Conservation (phyloP, 176 grass and related monocot species). For the Cenchrus fungigraminus region DNA sequence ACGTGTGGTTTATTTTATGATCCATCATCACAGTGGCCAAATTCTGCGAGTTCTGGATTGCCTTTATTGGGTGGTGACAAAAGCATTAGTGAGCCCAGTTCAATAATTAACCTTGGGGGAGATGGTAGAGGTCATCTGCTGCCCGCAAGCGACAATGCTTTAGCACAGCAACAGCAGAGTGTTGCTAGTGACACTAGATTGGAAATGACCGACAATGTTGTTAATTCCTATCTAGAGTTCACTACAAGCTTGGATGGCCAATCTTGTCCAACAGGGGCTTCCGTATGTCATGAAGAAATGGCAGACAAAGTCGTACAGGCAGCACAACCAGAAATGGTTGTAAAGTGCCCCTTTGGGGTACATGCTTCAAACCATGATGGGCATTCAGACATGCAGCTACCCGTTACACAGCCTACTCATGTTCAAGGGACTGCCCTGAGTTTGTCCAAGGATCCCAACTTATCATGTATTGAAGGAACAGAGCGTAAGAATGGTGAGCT, state of each 20-base stretch:
- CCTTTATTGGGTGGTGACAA: constrained; percentile 25
- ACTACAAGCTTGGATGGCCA: constrained; percentile 35
- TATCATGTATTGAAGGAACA: constrained; percentile 31
- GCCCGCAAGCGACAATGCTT: constrained; percentile 12
- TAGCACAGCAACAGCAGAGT: constrained; percentile 32
- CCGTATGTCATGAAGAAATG: constrained; percentile 21
- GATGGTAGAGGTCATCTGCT: constrained; percentile 23
- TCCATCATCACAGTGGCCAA: constrained; percentile 44
- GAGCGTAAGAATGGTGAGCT: constrained; percentile 29
- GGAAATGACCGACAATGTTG: constrained; percentile 27
- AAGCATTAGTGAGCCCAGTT: constrained; percentile 32
- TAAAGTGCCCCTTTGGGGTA: constrained; percentile 16
- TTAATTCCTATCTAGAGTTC: constrained; percentile 37
- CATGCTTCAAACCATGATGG: constrained; percentile 27
- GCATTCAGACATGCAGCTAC: constrained; percentile 26
- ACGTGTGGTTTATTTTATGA: constrained; percentile 47
- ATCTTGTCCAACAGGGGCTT: constrained; percentile 13
- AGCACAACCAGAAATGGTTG: background rate
- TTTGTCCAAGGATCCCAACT: constrained; percentile 22
- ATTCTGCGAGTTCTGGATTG: constrained; percentile 33
- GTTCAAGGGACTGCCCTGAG: constrained; percentile 20
- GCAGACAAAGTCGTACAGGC: constrained; percentile 13
- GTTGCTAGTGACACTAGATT: constrained; percentile 35
- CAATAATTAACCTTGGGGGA: constrained; percentile 4
- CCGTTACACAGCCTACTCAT: constrained; percentile 30